These are phyloP conservation scores for Passalora sequoiae DNA, from an alignment of 2,329 filamentous ascomycete species.

Conservation along the genomic window DNA sequence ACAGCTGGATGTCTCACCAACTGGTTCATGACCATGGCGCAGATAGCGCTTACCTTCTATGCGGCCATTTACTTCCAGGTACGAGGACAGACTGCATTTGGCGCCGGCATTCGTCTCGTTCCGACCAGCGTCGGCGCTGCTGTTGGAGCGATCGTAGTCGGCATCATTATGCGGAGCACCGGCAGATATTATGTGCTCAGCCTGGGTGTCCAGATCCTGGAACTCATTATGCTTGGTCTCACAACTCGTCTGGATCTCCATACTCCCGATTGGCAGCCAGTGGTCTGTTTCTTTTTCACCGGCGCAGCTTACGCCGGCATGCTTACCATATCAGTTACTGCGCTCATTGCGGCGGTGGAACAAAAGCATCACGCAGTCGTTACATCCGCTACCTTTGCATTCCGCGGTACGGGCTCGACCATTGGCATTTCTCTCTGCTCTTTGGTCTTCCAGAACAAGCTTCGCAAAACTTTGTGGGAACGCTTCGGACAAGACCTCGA, in stretches of 20 bases:
- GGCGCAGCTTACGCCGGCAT: not conserved
- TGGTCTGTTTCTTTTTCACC: not conserved
- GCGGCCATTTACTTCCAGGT: constrained; percentile 63
- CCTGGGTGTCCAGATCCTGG: not conserved
- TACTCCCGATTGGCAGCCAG: not conserved
- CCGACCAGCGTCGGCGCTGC: not conserved
- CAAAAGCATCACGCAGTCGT: not conserved
- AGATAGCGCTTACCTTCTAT: constrained; percentile 67
- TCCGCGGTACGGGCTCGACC: not conserved
- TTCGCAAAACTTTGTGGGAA: not conserved
- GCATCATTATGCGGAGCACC: not conserved
- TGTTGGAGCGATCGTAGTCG: not conserved
- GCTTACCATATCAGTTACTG: not conserved
- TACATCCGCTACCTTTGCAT: constrained; percentile 1
- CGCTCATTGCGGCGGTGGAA: not conserved
- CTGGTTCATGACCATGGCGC: constrained; percentile 65
- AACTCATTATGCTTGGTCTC: not conserved
- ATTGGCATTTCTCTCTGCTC: not conserved
- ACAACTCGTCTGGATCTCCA: not conserved
- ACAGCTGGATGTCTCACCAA: constrained; percentile 67
- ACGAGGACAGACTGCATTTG: not conserved
- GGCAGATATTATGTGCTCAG: not conserved
- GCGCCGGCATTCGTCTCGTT: not conserved
- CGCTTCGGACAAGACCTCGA: constrained; percentile 1
- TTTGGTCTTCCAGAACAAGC: not conserved